phyloP scores from a whole-genome alignment of 371 early-diverging fungal genomes.

The Mucor indicus region DNA sequence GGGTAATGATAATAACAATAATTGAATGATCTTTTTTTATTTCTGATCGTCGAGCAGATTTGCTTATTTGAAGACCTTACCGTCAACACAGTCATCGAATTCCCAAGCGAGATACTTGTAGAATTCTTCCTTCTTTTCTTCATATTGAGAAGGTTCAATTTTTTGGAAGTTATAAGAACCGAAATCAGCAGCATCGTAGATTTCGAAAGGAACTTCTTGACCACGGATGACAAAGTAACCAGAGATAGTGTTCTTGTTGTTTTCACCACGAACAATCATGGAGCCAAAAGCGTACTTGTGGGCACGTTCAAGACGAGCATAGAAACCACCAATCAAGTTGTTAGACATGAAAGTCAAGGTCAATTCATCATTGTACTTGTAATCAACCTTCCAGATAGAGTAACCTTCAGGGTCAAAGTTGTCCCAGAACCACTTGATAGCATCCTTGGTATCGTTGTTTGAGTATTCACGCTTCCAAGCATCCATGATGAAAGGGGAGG shows the following conservation, averaged over 20 bases:
- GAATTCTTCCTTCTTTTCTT: conserved; percentile 50
- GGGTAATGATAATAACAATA: neutral
- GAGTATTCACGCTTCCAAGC: conserved; percentile 97
- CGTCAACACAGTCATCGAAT: conserved; percentile 42
- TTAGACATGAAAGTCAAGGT: conserved; percentile 84
- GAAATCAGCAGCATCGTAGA: conserved; percentile 87
- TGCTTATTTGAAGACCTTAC: conserved; percentile 74
- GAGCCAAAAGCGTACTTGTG: conserved; percentile 95
- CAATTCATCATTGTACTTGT: conserved; percentile 93
- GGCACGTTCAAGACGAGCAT: conserved; percentile 88
- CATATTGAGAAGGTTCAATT: conserved; percentile 68
- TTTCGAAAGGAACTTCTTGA: conserved; percentile 80
- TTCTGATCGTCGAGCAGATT: neutral
- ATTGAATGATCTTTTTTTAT: conserved; percentile 1
- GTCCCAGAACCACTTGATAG: conserved; percentile 94
- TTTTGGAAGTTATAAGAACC: conserved; percentile 82
- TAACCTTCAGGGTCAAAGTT: conserved; percentile 84
- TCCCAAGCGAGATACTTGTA: conserved; percentile 50
- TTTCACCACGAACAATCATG: conserved; percentile 82
- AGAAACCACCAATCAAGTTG: conserved; percentile 93
- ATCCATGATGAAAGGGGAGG: conserved; percentile 78
- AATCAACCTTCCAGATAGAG: conserved; percentile 86
- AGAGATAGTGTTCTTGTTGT: conserved; percentile 86
- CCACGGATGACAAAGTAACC: conserved; percentile 96
- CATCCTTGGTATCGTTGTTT: conserved; percentile 89